A percentile compares a stretch with the other conserved stretches of the same genome.
Conservation (phyloP, 148 eudicot species). For the Silene uniflora region DNA sequence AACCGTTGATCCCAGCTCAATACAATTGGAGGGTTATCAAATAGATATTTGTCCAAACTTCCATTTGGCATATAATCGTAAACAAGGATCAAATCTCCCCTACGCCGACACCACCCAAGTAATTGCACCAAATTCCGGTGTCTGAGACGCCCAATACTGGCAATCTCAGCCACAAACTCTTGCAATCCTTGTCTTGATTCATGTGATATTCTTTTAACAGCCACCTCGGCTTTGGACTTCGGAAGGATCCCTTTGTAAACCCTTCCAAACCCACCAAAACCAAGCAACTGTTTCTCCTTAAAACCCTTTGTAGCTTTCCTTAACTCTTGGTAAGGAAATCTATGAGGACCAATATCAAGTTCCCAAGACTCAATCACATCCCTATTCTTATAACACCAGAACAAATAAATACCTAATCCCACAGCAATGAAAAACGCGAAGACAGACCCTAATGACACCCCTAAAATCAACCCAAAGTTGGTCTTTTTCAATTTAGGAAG, state of each 20-base stretch:
- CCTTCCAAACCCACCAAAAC: constrained; percentile 81
- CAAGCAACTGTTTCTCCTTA: constrained; percentile 52
- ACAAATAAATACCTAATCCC: constrained; percentile 24
- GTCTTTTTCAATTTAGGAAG: constrained; percentile 39
- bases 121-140: constrained; percentile 70
- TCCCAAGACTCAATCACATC: constrained; percentile 80
- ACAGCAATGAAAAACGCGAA: constrained; percentile 25
- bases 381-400: constrained; percentile 49
- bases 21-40: constrained; percentile 31
- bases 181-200: constrained; percentile 70
- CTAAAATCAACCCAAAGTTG: constrained; percentile 32
- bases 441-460: constrained; percentile 34
- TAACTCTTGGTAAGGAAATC: constrained; percentile 66
- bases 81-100: constrained; percentile 62
- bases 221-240: constrained; percentile 38
- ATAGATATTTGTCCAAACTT: constrained; percentile 67
- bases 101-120: constrained; percentile 71
- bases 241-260: constrained; percentile 71
- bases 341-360: constrained; percentile 68
- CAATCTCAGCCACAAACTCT: constrained; percentile 66
- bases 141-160: constrained; percentile 61
- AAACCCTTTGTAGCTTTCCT: constrained; percentile 69
- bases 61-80: constrained; percentile 88
- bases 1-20: constrained; percentile 70
- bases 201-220: constrained; percentile 65